Percentiles rank a stretch among this genome's conserved stretches.
Conservation (phyloP, 495 filamentous ascomycete species). For the Tuber melanosporum region DNA sequence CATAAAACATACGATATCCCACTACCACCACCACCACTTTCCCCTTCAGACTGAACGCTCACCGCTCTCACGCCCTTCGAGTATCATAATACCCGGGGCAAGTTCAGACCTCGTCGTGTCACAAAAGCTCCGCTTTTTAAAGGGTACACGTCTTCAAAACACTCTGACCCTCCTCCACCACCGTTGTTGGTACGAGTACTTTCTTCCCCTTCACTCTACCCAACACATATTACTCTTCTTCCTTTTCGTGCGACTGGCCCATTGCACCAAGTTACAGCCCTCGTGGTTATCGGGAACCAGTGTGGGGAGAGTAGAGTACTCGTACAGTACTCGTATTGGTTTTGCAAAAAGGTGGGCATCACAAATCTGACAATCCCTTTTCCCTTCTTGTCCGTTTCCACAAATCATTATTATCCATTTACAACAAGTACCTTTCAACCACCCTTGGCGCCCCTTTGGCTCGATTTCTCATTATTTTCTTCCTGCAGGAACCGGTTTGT, state of each 20-base stretch:
- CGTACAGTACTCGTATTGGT: background rate
- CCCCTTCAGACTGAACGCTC: constrained; percentile 25
- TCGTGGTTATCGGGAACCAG: background rate
- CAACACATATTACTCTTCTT: constrained; percentile 2
- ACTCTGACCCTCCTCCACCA: constrained; percentile 18
- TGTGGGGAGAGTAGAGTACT: background rate
- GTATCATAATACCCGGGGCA: background rate
- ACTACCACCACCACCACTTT: constrained; percentile 22
- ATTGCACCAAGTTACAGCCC: background rate
- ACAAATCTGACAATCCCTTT: background rate
- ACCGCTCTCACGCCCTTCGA: constrained; percentile 12
- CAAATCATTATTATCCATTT: background rate
- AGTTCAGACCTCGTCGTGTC: constrained; percentile 19
- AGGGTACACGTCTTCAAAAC: constrained; percentile 23
- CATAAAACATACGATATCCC: constrained; percentile 8
- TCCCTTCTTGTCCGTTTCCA: background rate
- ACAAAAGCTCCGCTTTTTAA: constrained; percentile 8
- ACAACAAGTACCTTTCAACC: background rate
- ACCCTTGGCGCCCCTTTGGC: background rate
- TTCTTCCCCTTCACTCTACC: constrained; percentile 7
- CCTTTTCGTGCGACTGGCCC: background rate
- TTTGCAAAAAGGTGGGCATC: background rate
- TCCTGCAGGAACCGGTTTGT: background rate
- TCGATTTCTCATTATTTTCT: background rate
- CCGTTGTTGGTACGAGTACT: background rate